Evolutionary conservation across 2,329 filamentous ascomycete species (phyloP), one percentile per base, ranked within the genome.

Genomic region (Alternaria angustiovoidea): DNA sequence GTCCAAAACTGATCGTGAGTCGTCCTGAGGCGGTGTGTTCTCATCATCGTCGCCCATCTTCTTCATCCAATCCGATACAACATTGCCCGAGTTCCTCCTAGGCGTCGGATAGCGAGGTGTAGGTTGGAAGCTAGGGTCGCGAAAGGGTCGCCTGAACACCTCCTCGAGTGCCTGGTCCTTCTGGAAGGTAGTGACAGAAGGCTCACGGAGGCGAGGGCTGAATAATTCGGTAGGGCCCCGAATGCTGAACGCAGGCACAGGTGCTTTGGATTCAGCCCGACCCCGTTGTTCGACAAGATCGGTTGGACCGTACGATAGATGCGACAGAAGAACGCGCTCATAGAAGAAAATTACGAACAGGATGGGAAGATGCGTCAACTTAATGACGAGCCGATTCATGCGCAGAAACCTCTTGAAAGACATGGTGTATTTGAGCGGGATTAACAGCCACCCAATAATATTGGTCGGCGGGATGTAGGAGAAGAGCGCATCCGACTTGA

Each of bases 401-500:
- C 88, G 89, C 65, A 98, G 89, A 71, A 95, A 98, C 49, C 89
- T 86, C 41, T 87, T 87, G 68, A 97, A 89, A 0, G 93, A 88
- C 81, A 97, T 88, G 69, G 88, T 82, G 75, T 91, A 96, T 64
- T 94, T 87, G 44, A 96, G 78, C 0, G 94, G 94, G 71, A 93
- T 93, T 28, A 97, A 82, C 0, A 94, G 75, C 94, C 94, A 98
- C 1, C 92, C 94, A 64, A 97, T 86, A 30, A 97, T 91, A 74
- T 98, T 98, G 14, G 91, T 90, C 0, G 94, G 94, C 1, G 94
- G 91, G 62, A 97, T 87, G 75, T 97, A 97, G 4, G 93, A 96
- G 82, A 98, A 98, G 0, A 97, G 83, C 0, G 93, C 91, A 76
- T 98, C 94, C n/a, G 95, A 97, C 78, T 97, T 98, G 66, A 97